Evolutionary conservation across 208 protist genomes (phyloP), one percentile per base, ranked within the genome.

Genomic region (Jaenimonas drosophilae): DNA sequence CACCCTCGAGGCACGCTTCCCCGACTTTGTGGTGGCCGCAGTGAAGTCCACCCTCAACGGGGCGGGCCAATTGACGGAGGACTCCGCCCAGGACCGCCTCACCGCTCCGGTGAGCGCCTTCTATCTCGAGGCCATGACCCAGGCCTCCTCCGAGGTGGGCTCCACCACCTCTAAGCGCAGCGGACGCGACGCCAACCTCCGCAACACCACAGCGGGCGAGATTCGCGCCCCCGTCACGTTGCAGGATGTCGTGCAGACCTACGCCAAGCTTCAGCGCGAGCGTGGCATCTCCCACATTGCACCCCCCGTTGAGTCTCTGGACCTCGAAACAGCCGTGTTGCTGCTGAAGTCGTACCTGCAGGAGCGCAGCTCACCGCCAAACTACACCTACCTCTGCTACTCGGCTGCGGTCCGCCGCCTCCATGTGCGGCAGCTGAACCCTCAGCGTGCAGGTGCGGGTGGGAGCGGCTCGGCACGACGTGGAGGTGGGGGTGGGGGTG

Each of bases 381-480:
- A 64, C 58, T 84, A 65, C 59, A 71, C 62, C 5, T 87, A 91
- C 51, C 47, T 85, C 19, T 91, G 82, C 63, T 86, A 91, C 59
- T 38, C 41, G n/a, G 77, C 80, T 11, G 50, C 54, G 0, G 46
- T 51, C 9, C 59, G 73, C 1, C 65, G 64, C 2, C 58, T 53
- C n/a, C 17, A 55, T 16, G 40, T 59, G 24, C n/a, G n/a, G 23
- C 41, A 58, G 29, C 55, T 73, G 49, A 49, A 57, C 23, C 57
- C 57, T 4, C 49, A 56, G 49, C 54, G 53, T 7, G 24, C 20
- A 20, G 39, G 38, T 23, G 41, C 49, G 28, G 45, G 47, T 45
- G 32, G 49, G 50, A 48, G 37, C 11, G 4, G 20, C 27, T 31
- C 4, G 41, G 41, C 4, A 33, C 20, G 11, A 28, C 21, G 29